These are phyloP conservation scores for Apiotrichum siamense DNA, from an alignment of 1,284 basidiomycete genomes.

Conservation along the genomic window DNA sequence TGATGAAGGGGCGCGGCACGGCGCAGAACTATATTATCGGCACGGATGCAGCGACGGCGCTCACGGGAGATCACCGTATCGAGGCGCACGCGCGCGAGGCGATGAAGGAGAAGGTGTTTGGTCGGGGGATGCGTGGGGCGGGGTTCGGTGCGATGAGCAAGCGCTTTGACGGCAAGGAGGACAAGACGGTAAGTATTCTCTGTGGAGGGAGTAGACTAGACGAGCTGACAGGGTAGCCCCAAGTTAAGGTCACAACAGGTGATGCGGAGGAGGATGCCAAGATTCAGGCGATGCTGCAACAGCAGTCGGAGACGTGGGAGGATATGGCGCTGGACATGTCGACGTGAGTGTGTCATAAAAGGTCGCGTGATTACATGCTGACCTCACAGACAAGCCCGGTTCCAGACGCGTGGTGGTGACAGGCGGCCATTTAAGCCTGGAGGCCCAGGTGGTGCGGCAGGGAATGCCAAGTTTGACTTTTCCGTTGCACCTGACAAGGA, in stretches of 20 bases:
- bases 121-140: slow-evolving; percentile 22
- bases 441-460: slow-evolving; percentile 38
- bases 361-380: neutral
- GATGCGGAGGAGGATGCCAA: slow-evolving; percentile 46
- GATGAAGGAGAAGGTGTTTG: slow-evolving; percentile 37
- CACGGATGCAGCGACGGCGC: slow-evolving; percentile 44
- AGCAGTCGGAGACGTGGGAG: slow-evolving; percentile 45
- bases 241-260: slow-evolving; percentile 37
- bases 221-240: slow-evolving; percentile 9
- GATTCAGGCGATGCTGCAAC: slow-evolving; percentile 43
- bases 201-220: neutral
- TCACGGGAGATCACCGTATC: slow-evolving; percentile 44
- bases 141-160: slow-evolving; percentile 60
- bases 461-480: slow-evolving; percentile 35
- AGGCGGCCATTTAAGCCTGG: slow-evolving; percentile 30
- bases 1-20: slow-evolving; percentile 77
- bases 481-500: slow-evolving; percentile 50
- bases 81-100: slow-evolving; percentile 41
- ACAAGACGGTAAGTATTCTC: slow-evolving; percentile 19
- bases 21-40: slow-evolving; percentile 76
- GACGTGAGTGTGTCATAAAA: slow-evolving; percentile 29
- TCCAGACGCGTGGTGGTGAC: slow-evolving; percentile 9
- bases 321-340: slow-evolving; percentile 46
- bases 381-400: slow-evolving; percentile 11
- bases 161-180: slow-evolving; percentile 82